Evolutionary conservation across 768 basidiomycete species (phyloP).

Genomic region (Crucibulum laeve): DNA sequence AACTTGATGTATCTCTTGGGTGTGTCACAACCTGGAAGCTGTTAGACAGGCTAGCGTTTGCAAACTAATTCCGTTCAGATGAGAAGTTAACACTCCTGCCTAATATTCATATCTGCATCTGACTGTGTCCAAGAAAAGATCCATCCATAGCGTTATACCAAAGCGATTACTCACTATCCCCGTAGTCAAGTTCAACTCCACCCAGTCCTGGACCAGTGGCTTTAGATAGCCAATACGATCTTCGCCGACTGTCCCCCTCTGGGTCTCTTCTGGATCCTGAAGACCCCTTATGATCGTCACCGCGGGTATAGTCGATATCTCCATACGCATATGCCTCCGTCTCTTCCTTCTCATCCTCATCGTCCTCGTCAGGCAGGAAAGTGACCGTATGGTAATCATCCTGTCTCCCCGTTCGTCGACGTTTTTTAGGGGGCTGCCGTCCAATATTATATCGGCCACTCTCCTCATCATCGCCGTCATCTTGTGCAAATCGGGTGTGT

Average conservation of each 20-base stretch:
- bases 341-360: slow-evolving; percentile 20
- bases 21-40: no score
- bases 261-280: slow-evolving; percentile 8
- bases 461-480: slow-evolving; percentile 38
- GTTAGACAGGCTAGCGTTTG: no score
- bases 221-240: slow-evolving; percentile 61
- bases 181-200: slow-evolving; percentile 18
- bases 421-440: slow-evolving; percentile 43
- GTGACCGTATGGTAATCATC: slow-evolving; percentile 38
- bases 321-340: slow-evolving; percentile 18
- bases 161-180: no score
- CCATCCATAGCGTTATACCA: no score
- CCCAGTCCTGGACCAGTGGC: slow-evolving; percentile 25
- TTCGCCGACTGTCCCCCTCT: slow-evolving; percentile 32
- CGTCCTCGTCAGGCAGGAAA: slow-evolving; percentile 49
- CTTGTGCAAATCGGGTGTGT: slow-evolving; percentile 7
- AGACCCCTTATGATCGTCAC: slow-evolving; percentile 4
- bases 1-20: no score
- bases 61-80: no score
- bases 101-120: no score
- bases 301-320: slow-evolving; percentile 8
- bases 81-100: no score
- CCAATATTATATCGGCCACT: slow-evolving; percentile 55
- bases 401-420: slow-evolving; percentile 34
- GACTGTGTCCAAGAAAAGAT: no score